Evolutionary conservation across 495 filamentous ascomycete genomes (phyloP).

Genomic region (Terfezia boudieri): DNA sequence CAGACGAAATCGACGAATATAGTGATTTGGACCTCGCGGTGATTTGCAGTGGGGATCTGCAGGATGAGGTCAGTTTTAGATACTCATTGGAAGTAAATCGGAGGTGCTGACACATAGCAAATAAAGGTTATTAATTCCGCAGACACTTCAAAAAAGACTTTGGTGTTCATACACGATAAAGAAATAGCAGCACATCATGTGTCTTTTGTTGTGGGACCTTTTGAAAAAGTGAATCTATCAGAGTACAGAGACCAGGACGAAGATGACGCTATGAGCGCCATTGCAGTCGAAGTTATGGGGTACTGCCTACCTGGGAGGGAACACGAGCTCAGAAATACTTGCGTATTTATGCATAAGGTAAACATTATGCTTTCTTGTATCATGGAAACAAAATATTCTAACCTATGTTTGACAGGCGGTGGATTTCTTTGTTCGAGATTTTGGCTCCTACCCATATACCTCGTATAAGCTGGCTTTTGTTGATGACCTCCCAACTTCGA

Average conservation of each 20-base stretch:
- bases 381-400: not conserved
- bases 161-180: constrained; percentile 50
- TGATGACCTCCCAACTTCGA: constrained; percentile 58
- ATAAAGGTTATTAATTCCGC: constrained; percentile 38
- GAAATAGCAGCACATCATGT: constrained; percentile 66
- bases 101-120: constrained; percentile 10
- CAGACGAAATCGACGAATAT: constrained; percentile 43
- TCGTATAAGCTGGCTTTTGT: constrained; percentile 78
- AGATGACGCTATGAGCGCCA: constrained; percentile 66
- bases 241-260: constrained; percentile 76
- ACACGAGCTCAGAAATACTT: constrained; percentile 64
- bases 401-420: not conserved
- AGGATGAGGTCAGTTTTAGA: constrained; percentile 40
- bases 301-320: constrained; percentile 71
- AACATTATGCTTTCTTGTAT: not conserved
- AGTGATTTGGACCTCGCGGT: constrained; percentile 69
- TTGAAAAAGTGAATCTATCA: constrained; percentile 74
- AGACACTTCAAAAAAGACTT: constrained; percentile 57
- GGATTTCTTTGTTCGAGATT: constrained; percentile 8
- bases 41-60: constrained; percentile 69
- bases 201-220: constrained; percentile 79
- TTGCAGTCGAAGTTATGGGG: constrained; percentile 62
- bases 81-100: not conserved
- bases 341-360: constrained; percentile 44
- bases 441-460: constrained; percentile 18